Evolutionary conservation across 164 flowering plant species (phyloP).

Genomic region (Magnolia officinalis): DNA sequence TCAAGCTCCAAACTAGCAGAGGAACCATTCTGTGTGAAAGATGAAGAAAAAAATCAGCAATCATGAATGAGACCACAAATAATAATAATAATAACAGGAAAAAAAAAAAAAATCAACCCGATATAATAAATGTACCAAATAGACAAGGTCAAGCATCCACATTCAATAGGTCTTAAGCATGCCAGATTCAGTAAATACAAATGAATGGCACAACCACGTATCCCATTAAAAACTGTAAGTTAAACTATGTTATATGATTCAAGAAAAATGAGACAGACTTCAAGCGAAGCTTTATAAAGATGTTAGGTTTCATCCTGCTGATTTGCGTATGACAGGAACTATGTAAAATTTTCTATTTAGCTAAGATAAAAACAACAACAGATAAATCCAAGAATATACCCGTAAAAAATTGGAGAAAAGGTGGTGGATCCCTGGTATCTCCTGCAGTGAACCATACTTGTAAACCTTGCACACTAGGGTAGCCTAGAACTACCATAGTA

Average conservation of each 20-base stretch:
- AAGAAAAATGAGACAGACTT: neutral
- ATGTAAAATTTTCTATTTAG: neutral
- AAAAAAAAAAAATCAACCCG: neutral
- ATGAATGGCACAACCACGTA: neutral
- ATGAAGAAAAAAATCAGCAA: neutral
- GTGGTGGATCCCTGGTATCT: too few relatives aligned
- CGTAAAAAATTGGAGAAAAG: too few relatives aligned
- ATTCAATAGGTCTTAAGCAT: neutral
- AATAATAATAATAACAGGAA: neutral
- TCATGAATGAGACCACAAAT: neutral
- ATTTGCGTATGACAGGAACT: neutral
- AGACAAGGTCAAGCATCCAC: neutral
- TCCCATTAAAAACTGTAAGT: neutral
- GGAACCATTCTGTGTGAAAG: constrained; percentile 53
- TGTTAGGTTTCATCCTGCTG: neutral
- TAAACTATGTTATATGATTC: neutral
- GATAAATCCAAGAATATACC: too few relatives aligned
- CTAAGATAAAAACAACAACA: neutral
- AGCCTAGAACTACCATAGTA: too few relatives aligned
- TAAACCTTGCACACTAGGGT: too few relatives aligned
- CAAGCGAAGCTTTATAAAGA: neutral
- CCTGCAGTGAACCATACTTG: too few relatives aligned
- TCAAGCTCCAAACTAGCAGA: constrained; percentile 91
- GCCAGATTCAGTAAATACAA: neutral
- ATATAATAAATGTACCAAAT: neutral